phyloP scores from a whole-genome alignment of 2,329 filamentous ascomycete species.

The Diaporthe destruens region DNA sequence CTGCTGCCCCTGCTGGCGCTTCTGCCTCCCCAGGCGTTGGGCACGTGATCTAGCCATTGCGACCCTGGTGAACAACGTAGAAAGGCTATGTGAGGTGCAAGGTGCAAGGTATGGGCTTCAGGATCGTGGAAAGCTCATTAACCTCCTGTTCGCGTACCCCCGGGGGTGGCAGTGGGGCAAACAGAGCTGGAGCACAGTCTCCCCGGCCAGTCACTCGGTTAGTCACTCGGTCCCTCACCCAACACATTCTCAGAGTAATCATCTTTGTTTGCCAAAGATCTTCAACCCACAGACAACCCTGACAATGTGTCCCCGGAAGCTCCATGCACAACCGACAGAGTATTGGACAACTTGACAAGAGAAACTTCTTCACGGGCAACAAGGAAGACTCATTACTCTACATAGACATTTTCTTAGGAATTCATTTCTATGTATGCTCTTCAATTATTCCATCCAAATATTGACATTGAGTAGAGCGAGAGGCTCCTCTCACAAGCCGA shows the following conservation, averaged over 20 bases:
- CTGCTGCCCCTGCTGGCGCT: not conserved
- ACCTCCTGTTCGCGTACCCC: no score
- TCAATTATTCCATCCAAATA: no score
- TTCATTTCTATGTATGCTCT: no score
- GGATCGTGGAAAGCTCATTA: not conserved
- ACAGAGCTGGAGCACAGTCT: no score
- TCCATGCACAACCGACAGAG: no score
- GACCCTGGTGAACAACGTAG: not conserved
- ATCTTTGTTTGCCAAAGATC: not conserved
- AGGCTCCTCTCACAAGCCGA: no score
- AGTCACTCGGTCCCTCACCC: no score
- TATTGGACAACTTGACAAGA: not conserved
- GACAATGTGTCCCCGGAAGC: not conserved
- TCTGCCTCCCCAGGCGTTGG: not conserved
- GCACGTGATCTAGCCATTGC: conserved; percentile 1
- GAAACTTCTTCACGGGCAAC: not conserved
- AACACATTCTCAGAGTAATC: not conserved
- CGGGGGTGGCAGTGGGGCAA: not conserved
- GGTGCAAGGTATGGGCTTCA: not conserved
- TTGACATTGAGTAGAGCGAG: no score
- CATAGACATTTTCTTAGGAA: no score
- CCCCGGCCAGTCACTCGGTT: no score
- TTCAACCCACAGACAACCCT: not conserved
- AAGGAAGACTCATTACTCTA: not conserved
- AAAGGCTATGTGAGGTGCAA: not conserved